phyloP scores from a whole-genome alignment of 352 stramenopile genomes.

The Globisporangium middletonii region DNA sequence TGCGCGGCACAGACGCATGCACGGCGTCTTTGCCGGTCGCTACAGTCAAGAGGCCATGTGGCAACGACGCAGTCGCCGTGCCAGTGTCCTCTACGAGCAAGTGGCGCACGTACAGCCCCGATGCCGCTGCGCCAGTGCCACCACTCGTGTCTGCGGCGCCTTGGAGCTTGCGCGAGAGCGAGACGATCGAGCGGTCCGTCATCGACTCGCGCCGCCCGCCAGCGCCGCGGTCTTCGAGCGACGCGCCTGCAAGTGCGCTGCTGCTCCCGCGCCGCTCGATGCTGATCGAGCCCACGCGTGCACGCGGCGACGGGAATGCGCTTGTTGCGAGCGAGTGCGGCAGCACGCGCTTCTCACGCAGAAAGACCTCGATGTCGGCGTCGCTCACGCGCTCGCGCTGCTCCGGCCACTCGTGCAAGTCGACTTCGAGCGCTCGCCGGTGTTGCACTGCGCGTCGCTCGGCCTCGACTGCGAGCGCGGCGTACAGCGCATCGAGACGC shows the following conservation, averaged over 20 bases:
- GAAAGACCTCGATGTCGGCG: constrained; percentile 67
- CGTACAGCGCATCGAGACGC: constrained; percentile 40
- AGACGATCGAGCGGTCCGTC: constrained; percentile 27
- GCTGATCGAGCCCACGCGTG: constrained; percentile 5
- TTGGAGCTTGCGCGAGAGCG: constrained; percentile 25
- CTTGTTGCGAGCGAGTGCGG: constrained; percentile 20
- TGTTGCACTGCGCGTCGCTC: background rate
- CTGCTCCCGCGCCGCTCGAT: background rate
- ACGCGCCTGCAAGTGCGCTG: background rate
- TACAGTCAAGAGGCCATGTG: too few species aligned
- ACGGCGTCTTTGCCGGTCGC: background rate
- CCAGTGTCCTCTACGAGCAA: constrained; percentile 7
- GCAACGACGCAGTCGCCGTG: background rate
- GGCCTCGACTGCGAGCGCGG: constrained; percentile 23
- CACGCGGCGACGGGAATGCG: constrained; percentile 3
- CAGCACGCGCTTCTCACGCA: constrained; percentile 45
- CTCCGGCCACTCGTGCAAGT: constrained; percentile 86
- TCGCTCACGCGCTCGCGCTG: constrained; percentile 80
- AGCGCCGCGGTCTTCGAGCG: background rate
- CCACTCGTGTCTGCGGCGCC: background rate
- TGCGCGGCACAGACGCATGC: background rate
- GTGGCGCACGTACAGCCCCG: constrained; percentile 8
- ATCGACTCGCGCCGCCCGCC: constrained; percentile 6
- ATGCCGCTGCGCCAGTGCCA: background rate
- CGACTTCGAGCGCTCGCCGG: constrained; percentile 26